Conservation (phyloP, 257 asterid genomes). For the Solanum sparsipilum region DNA sequence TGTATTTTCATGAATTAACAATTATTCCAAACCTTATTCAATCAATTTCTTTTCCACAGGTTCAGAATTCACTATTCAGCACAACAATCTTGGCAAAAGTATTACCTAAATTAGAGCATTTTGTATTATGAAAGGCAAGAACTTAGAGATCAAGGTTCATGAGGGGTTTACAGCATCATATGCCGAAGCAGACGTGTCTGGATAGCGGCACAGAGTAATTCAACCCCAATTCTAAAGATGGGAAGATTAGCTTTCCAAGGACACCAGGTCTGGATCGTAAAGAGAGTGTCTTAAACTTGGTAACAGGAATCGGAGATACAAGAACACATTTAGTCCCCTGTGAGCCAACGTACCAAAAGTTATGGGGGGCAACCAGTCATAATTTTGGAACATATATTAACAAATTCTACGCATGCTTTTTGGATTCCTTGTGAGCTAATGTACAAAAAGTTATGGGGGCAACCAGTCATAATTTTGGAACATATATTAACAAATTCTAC, state of each 20-base stretch:
- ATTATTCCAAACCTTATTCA: neutral
- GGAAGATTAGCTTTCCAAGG: slow-evolving; percentile 22
- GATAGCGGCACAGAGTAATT: slow-evolving; percentile 24
- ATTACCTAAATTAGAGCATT: neutral
- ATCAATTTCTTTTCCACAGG: neutral
- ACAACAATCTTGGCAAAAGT: neutral
- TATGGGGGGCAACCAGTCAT: slow-evolving; percentile 10
- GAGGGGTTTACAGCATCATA: slow-evolving; percentile 30
- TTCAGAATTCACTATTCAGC: neutral
- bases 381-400: neutral
- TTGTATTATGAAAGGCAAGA: neutral
- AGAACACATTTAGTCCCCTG: slow-evolving; percentile 67
- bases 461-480: slow-evolving; percentile 7
- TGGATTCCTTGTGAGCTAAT: slow-evolving; percentile 44
- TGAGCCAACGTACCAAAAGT: slow-evolving; percentile 27
- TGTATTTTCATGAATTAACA: neutral
- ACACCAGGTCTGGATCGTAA: slow-evolving; percentile 24
- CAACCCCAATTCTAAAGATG: slow-evolving; percentile 18
- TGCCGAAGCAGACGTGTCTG: slow-evolving; percentile 38
- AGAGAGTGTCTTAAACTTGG: slow-evolving; percentile 33
- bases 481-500: neutral
- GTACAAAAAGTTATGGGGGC: slow-evolving; percentile 16
- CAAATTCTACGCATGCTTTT: neutral
- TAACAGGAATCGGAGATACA: slow-evolving; percentile 39
- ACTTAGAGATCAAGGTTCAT: slow-evolving; percentile 16